phyloP scores from a whole-genome alignment of 1,284 basidiomycete species.

The Austroboletus novae-zelandiae region DNA sequence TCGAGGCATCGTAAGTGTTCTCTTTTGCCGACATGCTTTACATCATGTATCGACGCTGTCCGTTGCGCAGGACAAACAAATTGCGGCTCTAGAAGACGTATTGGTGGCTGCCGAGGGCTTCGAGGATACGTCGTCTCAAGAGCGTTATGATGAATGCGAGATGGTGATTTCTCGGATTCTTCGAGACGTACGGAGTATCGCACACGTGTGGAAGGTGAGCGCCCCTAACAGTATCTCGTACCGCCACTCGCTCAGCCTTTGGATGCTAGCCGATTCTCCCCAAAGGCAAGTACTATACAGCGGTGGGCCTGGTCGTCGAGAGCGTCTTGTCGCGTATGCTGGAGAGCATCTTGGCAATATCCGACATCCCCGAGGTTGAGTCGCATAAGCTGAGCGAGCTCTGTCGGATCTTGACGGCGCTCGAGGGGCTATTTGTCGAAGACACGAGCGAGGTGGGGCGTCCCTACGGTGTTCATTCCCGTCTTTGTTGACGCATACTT shows the following conservation, averaged over 20 bases:
- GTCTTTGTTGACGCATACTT: too few species aligned
- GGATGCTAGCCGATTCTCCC: conserved; percentile 53
- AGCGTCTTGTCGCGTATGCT: conserved; percentile 69
- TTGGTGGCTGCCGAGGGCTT: conserved; percentile 73
- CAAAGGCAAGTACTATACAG: conserved; percentile 63
- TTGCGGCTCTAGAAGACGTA: conserved; percentile 13
- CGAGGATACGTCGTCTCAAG: conserved; percentile 68
- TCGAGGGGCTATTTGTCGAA: conserved; percentile 81
- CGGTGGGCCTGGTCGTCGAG: conserved; percentile 77
- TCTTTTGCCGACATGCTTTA: neutral
- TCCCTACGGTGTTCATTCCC: neutral
- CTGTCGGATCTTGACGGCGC: conserved; percentile 72
- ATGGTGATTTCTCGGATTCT: conserved; percentile 65
- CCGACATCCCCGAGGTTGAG: conserved; percentile 90
- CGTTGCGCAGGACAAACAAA: conserved; percentile 22
- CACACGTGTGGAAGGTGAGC: conserved; percentile 73
- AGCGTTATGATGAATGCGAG: conserved; percentile 78
- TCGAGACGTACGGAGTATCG: conserved; percentile 63
- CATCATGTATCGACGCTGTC: conserved; percentile 5
- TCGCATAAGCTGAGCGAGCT: conserved; percentile 82
- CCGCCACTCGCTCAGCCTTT: conserved; percentile 7
- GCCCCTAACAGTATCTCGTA: neutral
- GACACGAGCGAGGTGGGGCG: conserved; percentile 52
- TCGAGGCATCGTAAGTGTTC: conserved; percentile 56
- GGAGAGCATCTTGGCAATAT: conserved; percentile 72